These are phyloP conservation scores for Mycosphaerella arachidis DNA, from an alignment of 2,329 filamentous ascomycete species.

Conservation along the genomic window DNA sequence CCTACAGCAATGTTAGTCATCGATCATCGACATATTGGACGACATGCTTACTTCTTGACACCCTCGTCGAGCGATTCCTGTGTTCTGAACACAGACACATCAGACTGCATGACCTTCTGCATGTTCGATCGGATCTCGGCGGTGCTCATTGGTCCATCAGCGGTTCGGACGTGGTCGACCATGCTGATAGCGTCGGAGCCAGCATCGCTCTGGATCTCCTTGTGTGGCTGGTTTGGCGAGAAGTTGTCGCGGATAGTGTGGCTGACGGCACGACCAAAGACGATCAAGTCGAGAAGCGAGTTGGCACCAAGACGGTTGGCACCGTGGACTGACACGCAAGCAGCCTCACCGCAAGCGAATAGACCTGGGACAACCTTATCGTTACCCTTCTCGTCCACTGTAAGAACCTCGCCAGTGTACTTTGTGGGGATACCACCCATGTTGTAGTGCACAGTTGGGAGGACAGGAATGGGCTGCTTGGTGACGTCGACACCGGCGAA, in stretches of 20 bases:
- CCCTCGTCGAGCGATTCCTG: constrained; percentile 91
- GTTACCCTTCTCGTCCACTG: constrained; percentile 76
- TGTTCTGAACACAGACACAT: constrained; percentile 94
- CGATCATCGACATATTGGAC: background rate
- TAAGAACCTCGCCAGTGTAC: constrained; percentile 94
- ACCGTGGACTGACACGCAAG: constrained; percentile 95
- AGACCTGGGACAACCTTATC: constrained; percentile 93
- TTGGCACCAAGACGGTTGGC: constrained; percentile 97
- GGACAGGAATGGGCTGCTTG: constrained; percentile 93
- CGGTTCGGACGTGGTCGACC: constrained; percentile 79
- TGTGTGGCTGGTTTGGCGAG: constrained; percentile 73
- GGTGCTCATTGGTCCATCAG: constrained; percentile 80
- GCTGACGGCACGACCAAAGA: constrained; percentile 94
- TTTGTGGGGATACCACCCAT: constrained; percentile 99
- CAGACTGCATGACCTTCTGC: constrained; percentile 98
- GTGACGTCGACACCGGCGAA: constrained; percentile 95
- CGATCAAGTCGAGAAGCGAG: constrained; percentile 93
- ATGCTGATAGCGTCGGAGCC: constrained; percentile 82
- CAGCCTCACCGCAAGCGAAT: constrained; percentile 94
- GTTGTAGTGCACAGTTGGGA: constrained; percentile 98
- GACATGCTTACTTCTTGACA: constrained; percentile 59
- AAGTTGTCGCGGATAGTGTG: constrained; percentile 96
- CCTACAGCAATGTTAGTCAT: constrained; percentile 29
- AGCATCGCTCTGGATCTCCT: constrained; percentile 76
- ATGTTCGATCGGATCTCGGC: constrained; percentile 84